phyloP scores from a whole-genome alignment of 2,329 filamentous ascomycete genomes.

The Aspergillus thermomutatus region DNA sequence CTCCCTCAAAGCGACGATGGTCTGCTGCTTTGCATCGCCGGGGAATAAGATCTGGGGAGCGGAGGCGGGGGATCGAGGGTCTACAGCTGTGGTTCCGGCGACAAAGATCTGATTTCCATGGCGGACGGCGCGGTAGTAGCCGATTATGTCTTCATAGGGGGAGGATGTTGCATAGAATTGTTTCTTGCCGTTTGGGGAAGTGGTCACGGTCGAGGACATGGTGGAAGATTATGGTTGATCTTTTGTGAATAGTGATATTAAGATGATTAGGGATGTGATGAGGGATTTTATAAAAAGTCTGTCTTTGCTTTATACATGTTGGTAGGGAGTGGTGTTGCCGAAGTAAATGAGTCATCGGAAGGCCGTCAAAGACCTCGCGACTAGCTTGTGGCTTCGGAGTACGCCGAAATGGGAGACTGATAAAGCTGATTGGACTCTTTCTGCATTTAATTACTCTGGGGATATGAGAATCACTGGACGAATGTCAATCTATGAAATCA shows the following conservation, averaged over 20 bases:
- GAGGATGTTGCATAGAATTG: slow-evolving; percentile 32
- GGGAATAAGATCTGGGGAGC: slow-evolving; percentile 29
- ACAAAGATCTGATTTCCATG: slow-evolving; percentile 35
- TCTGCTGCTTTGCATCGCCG: slow-evolving; percentile 31
- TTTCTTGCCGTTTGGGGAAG: slow-evolving; percentile 10
- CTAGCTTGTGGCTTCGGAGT: neutral
- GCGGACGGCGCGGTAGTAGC: slow-evolving; percentile 39
- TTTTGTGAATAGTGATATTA: neutral
- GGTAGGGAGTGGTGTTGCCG: too few species aligned
- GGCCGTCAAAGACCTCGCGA: neutral
- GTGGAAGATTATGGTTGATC: neutral
- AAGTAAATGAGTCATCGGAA: neutral
- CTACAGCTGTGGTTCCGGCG: slow-evolving; percentile 38
- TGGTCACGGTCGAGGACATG: neutral
- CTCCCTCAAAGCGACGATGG: slow-evolving; percentile 22
- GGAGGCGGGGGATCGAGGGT: slow-evolving; percentile 25
- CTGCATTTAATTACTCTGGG: neutral
- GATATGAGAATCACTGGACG: too few species aligned
- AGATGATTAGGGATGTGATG: neutral
- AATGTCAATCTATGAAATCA: neutral
- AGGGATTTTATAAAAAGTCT: neutral
- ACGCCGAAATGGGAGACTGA: too few species aligned
- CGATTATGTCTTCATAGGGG: slow-evolving; percentile 34
- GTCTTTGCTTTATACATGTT: neutral
- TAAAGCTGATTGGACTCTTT: neutral